These are phyloP conservation scores for Salix dunnii DNA, from an alignment of 345 rosid species.

Conservation along the genomic window DNA sequence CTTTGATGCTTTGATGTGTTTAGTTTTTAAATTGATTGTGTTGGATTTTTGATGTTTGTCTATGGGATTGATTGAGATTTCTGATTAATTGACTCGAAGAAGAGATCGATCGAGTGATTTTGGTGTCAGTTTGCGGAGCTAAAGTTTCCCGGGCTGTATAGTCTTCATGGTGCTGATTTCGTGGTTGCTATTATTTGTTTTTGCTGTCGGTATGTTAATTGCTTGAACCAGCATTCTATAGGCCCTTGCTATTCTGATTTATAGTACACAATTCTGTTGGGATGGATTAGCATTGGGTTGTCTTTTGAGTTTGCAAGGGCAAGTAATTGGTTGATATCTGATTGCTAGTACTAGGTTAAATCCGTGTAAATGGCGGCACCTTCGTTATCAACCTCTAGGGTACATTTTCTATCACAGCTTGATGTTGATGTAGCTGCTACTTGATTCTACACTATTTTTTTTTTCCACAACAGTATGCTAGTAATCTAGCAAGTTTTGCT, in stretches of 20 bases:
- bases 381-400: neutral
- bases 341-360: neutral
- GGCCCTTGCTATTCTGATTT: neutral
- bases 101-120: neutral
- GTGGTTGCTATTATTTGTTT: neutral
- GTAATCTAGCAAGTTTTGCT: neutral
- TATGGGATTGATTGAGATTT: neutral
- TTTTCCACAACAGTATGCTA: neutral
- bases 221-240: neutral
- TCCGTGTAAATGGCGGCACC: neutral
- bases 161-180: neutral
- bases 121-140: constrained; percentile 1
- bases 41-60: neutral
- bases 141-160: neutral
- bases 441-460: neutral
- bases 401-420: neutral
- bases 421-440: neutral
- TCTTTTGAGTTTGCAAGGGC: neutral
- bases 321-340: neutral
- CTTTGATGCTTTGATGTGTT: constrained; percentile 9
- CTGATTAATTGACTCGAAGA: neutral
- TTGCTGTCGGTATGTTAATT: neutral
- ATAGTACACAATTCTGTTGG: neutral
- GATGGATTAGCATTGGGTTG: neutral
- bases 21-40: neutral